Conservation (phyloP, 768 basidiomycete species). For the Hebeloma cylindrosporum region DNA sequence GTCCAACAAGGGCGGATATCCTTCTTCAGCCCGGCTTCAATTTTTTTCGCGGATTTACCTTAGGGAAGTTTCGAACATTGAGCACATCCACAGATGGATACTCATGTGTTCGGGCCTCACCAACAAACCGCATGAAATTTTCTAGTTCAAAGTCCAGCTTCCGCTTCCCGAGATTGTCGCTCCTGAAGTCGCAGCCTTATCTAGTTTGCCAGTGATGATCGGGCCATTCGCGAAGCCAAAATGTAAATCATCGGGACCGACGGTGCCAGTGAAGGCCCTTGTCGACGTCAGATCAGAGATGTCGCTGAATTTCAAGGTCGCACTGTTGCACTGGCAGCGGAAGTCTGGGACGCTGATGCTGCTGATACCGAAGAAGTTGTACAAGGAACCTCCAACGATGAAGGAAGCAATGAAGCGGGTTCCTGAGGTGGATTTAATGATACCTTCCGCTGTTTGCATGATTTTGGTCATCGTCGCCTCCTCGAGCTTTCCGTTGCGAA, state of each 20-base stretch:
- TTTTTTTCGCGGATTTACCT: too few relatives aligned
- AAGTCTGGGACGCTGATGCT: background rate
- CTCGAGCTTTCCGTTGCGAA: too few relatives aligned
- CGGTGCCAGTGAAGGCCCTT: background rate
- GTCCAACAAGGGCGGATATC: too few relatives aligned
- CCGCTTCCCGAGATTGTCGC: background rate
- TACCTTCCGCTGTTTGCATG: slow-evolving; percentile 1
- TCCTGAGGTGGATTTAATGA: background rate
- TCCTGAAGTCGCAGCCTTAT: background rate
- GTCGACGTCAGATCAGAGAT: background rate
- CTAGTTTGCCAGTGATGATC: background rate
- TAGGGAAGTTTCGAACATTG: too few relatives aligned
- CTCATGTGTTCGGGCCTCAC: too few relatives aligned
- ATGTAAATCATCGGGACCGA: background rate
- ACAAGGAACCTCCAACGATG: background rate
- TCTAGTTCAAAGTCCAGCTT: background rate
- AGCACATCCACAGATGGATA: too few relatives aligned
- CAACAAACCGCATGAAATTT: background rate
- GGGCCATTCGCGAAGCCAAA: background rate
- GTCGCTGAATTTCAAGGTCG: background rate
- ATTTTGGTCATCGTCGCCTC: too few relatives aligned
- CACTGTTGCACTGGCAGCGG: background rate
- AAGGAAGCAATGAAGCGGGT: background rate
- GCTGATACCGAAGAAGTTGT: background rate
- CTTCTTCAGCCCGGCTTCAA: too few relatives aligned